Base-by-base conservation (phyloP, 2,329 filamentous ascomycete species). In the Penicillium freii region DNA sequence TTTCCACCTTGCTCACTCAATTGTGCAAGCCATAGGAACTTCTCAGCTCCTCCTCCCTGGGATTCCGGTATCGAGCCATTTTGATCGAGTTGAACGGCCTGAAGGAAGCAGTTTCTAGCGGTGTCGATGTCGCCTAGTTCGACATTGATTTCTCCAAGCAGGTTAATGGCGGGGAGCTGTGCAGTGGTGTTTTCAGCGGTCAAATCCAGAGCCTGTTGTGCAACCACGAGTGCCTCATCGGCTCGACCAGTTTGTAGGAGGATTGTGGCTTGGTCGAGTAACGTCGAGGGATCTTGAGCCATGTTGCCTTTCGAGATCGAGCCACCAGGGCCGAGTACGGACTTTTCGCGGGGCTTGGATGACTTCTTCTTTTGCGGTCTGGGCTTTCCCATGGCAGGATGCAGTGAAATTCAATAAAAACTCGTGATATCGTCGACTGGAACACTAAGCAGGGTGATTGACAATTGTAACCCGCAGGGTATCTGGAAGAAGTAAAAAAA, bases 1-100 rank as follows among this genome's bases (percentile, higher is more conserved):
- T 76, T 74, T 13, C 84, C 84, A 51, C 84, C 84, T 60, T 84
- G 78, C 65, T 86, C 84, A 62, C 82, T 94, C 68, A 99, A 81
- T 77, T 99, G 94, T 62, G 94, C 94, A 57, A 99, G 81, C 85
- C 92, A 96, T 48, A 97, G 78, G 70, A 97, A 97, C 77, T 97
- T 97, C 71, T 97, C 93, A 0, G 92, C 86, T 0, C 92, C 92
- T 29, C 91, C 91, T 48, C 92, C 92, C 51, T 87, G 73, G 39
- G 85, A 83, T 68, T 91, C 88, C 19, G 88, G 83, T 58, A 86
- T 78, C 39, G 79, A 76, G 19, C 93, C 94, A 56, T 92, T 85
- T 25, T 87, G 82, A 71, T 99, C 94, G 36, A 94, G 82, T 53
- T 82, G 79, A 38, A 89, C 88, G 0, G 94, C 91, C 45, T 84